Evolutionary conservation across 2,329 filamentous ascomycete genomes (phyloP), one percentile per base, ranked within the genome.

Genomic region (Thielaviopsis euricoi): DNA sequence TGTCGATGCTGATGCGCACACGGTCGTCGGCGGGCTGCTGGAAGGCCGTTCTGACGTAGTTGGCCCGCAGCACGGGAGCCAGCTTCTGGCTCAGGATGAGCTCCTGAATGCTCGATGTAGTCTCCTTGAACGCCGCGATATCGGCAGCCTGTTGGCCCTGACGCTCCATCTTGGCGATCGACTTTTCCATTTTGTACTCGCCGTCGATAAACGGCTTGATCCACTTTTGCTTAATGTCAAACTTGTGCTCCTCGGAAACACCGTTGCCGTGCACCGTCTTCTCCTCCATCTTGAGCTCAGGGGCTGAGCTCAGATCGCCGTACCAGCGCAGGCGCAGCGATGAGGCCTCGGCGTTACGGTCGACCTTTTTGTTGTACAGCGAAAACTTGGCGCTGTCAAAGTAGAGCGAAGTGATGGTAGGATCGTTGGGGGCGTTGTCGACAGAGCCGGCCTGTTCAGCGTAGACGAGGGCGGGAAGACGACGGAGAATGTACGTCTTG

Each of bases 171-270:
- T 95, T 95, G 64, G 86, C 77, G 26, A 95, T 75, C 57, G 81
- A 85, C 76, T 95, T 96, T 69, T 96, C 91, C 81, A 95, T 87
- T 65, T 86, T 83, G 71, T 96, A 95, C 63, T 93, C 80, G 53
- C 86, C 89, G 55, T 87, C 82, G 56, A 98, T 80, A 71, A 95
- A 96, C 1, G 83, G 76, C 69, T 90, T 84, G 61, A 97, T 78
- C 67, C 96, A 95, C 70, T 97, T 97, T 66, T 90, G 86, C 73
- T 98, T 98, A 71, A 96, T 87, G 22, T 80, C 75, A 65, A 97
- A 87, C 64, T 83, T 83, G 64, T 83, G 80, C 68, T 95, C 89
- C 63, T 86, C 82, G 69, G 86, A 93, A 57, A 76, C 80, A 62
- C 89, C 85, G 64, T 86, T 85, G 54, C 86, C 81, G 59, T 84